Evolutionary conservation across 1,139 yeast species (phyloP).

Genomic region (Suhomyces taliae): DNA sequence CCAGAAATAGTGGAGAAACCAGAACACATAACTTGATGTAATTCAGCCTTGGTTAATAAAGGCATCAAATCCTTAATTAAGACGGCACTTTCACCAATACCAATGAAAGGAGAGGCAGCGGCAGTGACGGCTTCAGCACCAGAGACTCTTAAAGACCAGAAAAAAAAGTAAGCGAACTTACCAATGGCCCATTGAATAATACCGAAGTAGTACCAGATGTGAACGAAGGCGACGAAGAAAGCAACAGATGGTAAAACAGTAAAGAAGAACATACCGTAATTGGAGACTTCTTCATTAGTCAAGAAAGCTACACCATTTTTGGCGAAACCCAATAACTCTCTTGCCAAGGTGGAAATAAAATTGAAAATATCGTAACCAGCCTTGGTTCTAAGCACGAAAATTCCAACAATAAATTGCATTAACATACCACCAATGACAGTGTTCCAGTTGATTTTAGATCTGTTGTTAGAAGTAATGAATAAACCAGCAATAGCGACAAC

Average conservation of each 20-base stretch:
- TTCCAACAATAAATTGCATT: conserved; percentile 61
- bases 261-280: conserved; percentile 53
- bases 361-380: conserved; percentile 65
- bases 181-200: conserved; percentile 61
- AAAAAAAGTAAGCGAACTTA: conserved; percentile 60
- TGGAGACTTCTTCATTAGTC: conserved; percentile 42
- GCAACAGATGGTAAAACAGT: conserved; percentile 63
- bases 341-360: conserved; percentile 60
- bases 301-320: conserved; percentile 64
- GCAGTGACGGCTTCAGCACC: conserved; percentile 73
- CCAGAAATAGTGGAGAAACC: conserved; percentile 72
- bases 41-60: conserved; percentile 60
- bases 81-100: conserved; percentile 68
- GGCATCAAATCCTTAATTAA: conserved; percentile 64
- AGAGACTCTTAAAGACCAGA: conserved; percentile 60
- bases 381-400: conserved; percentile 61
- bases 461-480: conserved; percentile 48
- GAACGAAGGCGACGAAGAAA: conserved; percentile 65
- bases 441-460: conserved; percentile 54
- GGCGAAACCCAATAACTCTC: conserved; percentile 61
- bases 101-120: conserved; percentile 69
- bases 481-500: conserved; percentile 49
- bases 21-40: conserved; percentile 65
- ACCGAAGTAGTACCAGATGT: conserved; percentile 62
- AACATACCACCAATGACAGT: conserved; percentile 64